Evolutionary conservation across 1,284 basidiomycete genomes (phyloP).

Genomic region (Ustilago tritici): DNA sequence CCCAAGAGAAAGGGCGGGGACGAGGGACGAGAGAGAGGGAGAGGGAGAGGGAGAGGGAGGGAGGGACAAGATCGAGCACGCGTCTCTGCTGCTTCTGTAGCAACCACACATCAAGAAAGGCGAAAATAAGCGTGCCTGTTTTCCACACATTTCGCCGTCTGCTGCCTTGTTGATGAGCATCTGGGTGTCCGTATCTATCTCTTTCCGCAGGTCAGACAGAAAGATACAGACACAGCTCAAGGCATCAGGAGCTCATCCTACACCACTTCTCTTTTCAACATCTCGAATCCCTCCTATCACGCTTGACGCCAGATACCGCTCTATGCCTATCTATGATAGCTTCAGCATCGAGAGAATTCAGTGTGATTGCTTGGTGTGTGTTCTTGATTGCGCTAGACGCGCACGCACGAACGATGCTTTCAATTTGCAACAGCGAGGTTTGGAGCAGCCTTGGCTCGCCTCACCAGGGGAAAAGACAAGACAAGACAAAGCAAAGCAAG

Average conservation of each 20-base stretch:
- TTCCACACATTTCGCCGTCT: conserved; percentile 7
- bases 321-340: neutral
- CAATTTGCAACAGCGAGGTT: neutral
- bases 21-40: neutral
- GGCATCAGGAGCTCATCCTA: neutral
- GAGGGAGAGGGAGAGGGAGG: neutral
- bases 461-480: too few relatives aligned
- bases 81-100: neutral
- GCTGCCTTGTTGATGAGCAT: conserved; percentile 10
- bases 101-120: neutral
- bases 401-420: neutral
- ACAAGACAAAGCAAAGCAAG: neutral
- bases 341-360: too few relatives aligned
- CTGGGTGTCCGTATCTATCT: neutral
- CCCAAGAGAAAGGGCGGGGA: neutral
- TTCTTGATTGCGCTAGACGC: conserved; percentile 1
- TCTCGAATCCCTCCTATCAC: neutral
- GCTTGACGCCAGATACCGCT: too few relatives aligned
- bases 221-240: neutral
- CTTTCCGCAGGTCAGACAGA: conserved; percentile 5
- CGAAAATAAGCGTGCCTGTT: conserved; percentile 6
- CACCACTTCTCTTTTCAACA: neutral
- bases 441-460: neutral
- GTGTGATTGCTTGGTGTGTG: neutral
- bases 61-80: too few relatives aligned